A percentile compares a stretch with the other conserved stretches of the same genome.
Conservation (phyloP, 805 yeast species). For the Spathaspora arborariae region DNA sequence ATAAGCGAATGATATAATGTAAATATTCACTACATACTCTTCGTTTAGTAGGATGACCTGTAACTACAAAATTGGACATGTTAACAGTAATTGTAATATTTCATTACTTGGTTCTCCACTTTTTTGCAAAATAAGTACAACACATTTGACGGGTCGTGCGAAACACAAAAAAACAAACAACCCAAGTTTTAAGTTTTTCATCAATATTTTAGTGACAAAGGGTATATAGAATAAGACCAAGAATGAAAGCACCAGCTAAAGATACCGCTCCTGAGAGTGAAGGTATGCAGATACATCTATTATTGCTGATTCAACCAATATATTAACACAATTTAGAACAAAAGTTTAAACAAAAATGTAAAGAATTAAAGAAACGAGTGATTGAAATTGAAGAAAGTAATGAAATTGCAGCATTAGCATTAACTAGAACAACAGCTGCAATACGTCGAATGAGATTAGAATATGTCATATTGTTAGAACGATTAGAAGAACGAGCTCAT, state of each 20-base stretch:
- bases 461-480: constrained; percentile 73
- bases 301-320: constrained; percentile 2
- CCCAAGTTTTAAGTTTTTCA: not conserved
- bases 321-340: constrained; percentile 20
- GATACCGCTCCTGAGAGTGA: constrained; percentile 37
- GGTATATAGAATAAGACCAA: not conserved
- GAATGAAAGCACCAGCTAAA: constrained; percentile 13
- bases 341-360: constrained; percentile 60
- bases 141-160: not conserved
- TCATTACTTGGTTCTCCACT: not conserved
- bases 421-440: constrained; percentile 71
- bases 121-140: not conserved
- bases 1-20: not conserved
- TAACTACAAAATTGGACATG: constrained; percentile 4
- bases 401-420: constrained; percentile 69
- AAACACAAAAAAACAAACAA: not conserved
- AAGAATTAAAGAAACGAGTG: constrained; percentile 65
- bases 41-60: not conserved
- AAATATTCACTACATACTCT: not conserved
- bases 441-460: constrained; percentile 80
- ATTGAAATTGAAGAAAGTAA: constrained; percentile 72
- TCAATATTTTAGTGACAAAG: not conserved
- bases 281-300: constrained; percentile 25
- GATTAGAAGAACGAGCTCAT: constrained; percentile 59
- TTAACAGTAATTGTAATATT: too few relatives aligned